Evolutionary conservation across 129 eudicot species (phyloP).

Genomic region (Lactuca sativa): DNA sequence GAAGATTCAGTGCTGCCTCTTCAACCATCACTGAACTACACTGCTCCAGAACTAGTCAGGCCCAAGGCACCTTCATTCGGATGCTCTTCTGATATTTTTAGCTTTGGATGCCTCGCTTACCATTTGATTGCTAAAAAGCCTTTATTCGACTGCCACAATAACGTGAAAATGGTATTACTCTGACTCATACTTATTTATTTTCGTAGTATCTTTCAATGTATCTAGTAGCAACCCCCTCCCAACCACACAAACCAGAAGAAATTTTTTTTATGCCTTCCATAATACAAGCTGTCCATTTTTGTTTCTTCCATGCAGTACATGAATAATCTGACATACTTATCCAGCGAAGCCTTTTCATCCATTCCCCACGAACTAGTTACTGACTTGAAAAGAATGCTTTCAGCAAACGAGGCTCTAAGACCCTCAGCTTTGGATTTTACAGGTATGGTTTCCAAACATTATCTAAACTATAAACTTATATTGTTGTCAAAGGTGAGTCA

Average conservation of each 20-base stretch:
- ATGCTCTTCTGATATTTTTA: slow-evolving; percentile 81
- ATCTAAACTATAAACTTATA: not conserved
- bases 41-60: slow-evolving; percentile 95
- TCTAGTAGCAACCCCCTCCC: slow-evolving; percentile 5
- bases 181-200: not conserved
- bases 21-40: slow-evolving; percentile 91
- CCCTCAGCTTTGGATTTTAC: slow-evolving; percentile 94
- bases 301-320: slow-evolving; percentile 75
- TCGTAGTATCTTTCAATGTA: not conserved
- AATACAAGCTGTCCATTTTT: slow-evolving; percentile 4
- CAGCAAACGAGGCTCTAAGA: slow-evolving; percentile 76
- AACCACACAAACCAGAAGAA: not conserved
- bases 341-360: slow-evolving; percentile 79
- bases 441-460: slow-evolving; percentile 37
- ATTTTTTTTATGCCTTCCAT: slow-evolving; percentile 19
- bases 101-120: slow-evolving; percentile 90
- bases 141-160: slow-evolving; percentile 96
- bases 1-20: slow-evolving; percentile 95
- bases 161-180: slow-evolving; percentile 86
- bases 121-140: slow-evolving; percentile 91
- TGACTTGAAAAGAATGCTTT: slow-evolving; percentile 89
- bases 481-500: not conserved
- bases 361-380: slow-evolving; percentile 81
- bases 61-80: slow-evolving; percentile 69
- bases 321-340: slow-evolving; percentile 82